Conservation (phyloP, 495 filamentous ascomycete genomes). For the Aspergillus asperescens region DNA sequence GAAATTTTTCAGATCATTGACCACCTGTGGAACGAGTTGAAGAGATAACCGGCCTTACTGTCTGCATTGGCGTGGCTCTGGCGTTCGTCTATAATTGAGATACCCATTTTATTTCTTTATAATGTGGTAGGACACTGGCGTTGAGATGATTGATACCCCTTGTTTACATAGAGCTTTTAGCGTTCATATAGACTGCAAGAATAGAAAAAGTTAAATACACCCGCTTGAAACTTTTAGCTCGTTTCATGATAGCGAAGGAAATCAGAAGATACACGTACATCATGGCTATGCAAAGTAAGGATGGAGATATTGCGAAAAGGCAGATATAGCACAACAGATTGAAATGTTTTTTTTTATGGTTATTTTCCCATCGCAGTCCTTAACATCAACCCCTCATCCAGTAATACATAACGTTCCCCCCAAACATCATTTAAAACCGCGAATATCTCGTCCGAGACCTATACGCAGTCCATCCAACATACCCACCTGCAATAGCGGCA, state of each 20-base stretch:
- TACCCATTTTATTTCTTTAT: slow-evolving; percentile 11
- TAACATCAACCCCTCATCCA: not conserved
- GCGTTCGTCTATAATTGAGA: not conserved
- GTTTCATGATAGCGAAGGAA: slow-evolving; percentile 9
- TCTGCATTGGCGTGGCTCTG: not conserved
- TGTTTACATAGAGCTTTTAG: not conserved
- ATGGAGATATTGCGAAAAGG: not conserved
- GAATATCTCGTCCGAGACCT: slow-evolving; percentile 67
- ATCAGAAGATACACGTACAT: slow-evolving; percentile 16
- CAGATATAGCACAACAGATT: not conserved
- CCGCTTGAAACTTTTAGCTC: slow-evolving; percentile 14
- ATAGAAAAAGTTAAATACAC: not conserved
- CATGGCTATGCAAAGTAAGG: slow-evolving; percentile 21
- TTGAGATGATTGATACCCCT: not conserved
- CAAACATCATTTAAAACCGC: slow-evolving; percentile 57
- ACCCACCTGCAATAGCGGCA: slow-evolving; percentile 61
- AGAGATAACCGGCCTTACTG: slow-evolving; percentile 22
- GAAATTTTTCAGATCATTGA: slow-evolving; percentile 91
- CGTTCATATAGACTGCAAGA: not conserved
- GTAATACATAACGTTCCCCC: no score
- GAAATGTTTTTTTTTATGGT: slow-evolving; percentile 8
- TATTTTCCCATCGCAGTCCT: not conserved
- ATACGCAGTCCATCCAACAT: slow-evolving; percentile 81
- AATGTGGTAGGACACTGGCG: no score
- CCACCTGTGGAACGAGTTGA: slow-evolving; percentile 63